Conservation (phyloP, 2,329 filamentous ascomycete genomes). For the Hypoxylon sp. region DNA sequence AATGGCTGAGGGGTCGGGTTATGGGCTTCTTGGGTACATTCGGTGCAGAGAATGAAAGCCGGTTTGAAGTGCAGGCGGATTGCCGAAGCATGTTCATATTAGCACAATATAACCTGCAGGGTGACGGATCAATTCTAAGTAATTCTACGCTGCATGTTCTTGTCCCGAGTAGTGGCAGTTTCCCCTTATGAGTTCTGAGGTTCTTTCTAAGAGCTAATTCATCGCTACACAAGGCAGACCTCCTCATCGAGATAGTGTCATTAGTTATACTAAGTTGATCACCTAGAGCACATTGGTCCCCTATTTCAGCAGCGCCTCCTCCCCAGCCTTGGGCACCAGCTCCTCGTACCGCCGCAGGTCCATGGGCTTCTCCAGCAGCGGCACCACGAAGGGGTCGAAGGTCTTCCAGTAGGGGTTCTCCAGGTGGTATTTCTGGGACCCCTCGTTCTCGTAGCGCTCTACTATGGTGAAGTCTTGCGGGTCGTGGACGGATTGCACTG, state of each 20-base stretch:
- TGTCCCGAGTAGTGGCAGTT: background rate
- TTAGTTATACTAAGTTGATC: no score
- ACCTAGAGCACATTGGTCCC: background rate
- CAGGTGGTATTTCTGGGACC: slow-evolving; percentile 72
- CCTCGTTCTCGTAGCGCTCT: slow-evolving; percentile 76
- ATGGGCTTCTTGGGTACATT: background rate
- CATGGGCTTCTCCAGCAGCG: slow-evolving; percentile 76
- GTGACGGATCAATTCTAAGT: background rate
- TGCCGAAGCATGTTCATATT: background rate
- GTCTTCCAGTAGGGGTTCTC: slow-evolving; percentile 81
- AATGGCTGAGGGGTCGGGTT: background rate
- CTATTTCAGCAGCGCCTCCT: slow-evolving; percentile 46
- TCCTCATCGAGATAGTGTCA: no score
- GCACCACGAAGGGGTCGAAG: slow-evolving; percentile 79
- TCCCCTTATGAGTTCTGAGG: background rate
- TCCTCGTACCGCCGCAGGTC: slow-evolving; percentile 77
- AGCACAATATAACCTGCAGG: no score
- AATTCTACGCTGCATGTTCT: background rate
- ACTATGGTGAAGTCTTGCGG: slow-evolving; percentile 79
- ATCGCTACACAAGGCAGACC: no score
- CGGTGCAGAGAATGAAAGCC: background rate
- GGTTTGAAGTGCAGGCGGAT: slow-evolving; percentile 1
- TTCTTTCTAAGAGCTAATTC: background rate
- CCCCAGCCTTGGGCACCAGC: slow-evolving; percentile 59
- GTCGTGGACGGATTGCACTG: slow-evolving; percentile 76